phyloP scores from a whole-genome alignment of 2,329 filamentous ascomycete species.

The Colletotrichum cordylinicola region DNA sequence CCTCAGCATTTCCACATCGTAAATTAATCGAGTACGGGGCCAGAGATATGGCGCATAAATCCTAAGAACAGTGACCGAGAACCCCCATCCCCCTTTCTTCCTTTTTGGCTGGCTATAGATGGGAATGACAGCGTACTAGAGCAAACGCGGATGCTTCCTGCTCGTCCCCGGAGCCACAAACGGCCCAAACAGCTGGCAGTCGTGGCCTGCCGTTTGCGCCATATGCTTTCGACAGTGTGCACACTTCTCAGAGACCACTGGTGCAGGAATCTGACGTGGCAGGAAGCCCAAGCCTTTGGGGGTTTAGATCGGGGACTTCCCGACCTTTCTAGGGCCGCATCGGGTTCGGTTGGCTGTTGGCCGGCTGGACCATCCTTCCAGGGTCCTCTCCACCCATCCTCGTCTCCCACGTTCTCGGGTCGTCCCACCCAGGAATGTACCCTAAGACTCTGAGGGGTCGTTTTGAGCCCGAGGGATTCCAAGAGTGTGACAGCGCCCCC shows the following conservation, averaged over 20 bases:
- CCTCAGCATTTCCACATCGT: neutral
- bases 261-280: constrained; percentile 8
- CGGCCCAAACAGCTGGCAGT: neutral
- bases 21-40: neutral
- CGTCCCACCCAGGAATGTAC: neutral
- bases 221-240: neutral
- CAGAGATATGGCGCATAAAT: neutral
- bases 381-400: neutral
- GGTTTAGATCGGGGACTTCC: neutral
- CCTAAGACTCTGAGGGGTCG: neutral
- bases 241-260: neutral
- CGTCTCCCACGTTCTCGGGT: neutral
- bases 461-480: neutral
- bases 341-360: neutral
- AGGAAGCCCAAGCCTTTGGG: neutral
- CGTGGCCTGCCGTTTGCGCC: neutral
- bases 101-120: neutral
- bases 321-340: neutral
- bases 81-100: neutral
- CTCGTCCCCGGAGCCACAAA: neutral
- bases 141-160: neutral
- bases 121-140: neutral
- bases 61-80: neutral
- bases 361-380: neutral
- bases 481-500: neutral